Evolutionary conservation across 495 filamentous ascomycete species (phyloP).

Genomic region (Halenospora varia): DNA sequence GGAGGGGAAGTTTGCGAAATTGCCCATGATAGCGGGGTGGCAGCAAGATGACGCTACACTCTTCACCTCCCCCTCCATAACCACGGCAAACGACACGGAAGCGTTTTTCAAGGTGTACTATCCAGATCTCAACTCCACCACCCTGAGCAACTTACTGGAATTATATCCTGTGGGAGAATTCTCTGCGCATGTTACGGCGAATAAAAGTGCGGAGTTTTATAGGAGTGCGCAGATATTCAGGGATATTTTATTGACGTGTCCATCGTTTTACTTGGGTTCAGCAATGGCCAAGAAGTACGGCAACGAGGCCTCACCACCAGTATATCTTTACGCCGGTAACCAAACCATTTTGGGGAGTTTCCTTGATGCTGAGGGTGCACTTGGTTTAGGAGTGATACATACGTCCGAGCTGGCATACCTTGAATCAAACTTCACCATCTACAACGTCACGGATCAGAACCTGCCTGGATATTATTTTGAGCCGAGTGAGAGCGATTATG

Average conservation of each 20-base stretch:
- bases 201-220: slow-evolving; percentile 35
- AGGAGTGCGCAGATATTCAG: slow-evolving; percentile 41
- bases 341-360: too few species aligned
- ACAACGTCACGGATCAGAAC: too few species aligned
- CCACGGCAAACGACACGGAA: slow-evolving; percentile 29
- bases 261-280: slow-evolving; percentile 35
- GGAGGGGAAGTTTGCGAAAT: slow-evolving; percentile 45
- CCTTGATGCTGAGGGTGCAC: too few species aligned
- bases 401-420: too few species aligned
- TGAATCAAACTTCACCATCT: too few species aligned
- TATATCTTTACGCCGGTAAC: slow-evolving; percentile 41
- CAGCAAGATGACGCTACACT: slow-evolving; percentile 56
- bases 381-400: too few species aligned
- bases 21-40: slow-evolving; percentile 55
- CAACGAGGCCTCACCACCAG: slow-evolving; percentile 8
- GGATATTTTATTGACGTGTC: slow-evolving; percentile 43
- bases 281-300: slow-evolving; percentile 30
- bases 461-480: too few species aligned
- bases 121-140: slow-evolving; percentile 18
- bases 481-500: slow-evolving; percentile 23
- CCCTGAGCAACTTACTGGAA: slow-evolving; percentile 23
- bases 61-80: slow-evolving; percentile 39
- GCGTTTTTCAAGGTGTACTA: slow-evolving; percentile 26
- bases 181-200: slow-evolving; percentile 21
- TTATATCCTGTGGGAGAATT: slow-evolving; percentile 40